These are phyloP conservation scores for Ascochyta koolunga DNA, from an alignment of 2,329 filamentous ascomycete species.

Conservation along the genomic window DNA sequence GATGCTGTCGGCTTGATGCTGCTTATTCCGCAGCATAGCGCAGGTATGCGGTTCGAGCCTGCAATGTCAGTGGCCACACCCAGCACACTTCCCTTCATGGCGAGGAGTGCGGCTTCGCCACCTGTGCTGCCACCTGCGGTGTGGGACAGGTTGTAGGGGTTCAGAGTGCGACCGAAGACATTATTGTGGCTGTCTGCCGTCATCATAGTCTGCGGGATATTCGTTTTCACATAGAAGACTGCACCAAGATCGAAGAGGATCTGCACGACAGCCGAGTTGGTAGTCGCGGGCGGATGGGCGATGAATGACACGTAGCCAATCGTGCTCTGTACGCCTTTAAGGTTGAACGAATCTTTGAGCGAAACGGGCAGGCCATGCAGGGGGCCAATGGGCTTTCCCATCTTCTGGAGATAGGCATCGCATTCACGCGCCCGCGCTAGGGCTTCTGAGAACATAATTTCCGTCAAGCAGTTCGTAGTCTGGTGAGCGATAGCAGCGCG, in stretches of 20 bases:
- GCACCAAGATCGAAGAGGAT: conserved; percentile 51
- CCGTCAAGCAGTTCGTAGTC: conserved; percentile 56
- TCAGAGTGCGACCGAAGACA: conserved; percentile 66
- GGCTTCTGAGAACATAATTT: conserved; percentile 53
- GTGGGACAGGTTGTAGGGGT: conserved; percentile 66
- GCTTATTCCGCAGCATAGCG: conserved; percentile 59
- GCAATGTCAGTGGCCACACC: conserved; percentile 69
- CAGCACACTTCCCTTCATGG: conserved; percentile 63
- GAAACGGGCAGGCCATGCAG: conserved; percentile 60
- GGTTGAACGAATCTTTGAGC: conserved; percentile 62
- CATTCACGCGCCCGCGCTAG: conserved; percentile 46
- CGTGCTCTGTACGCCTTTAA: conserved; percentile 63
- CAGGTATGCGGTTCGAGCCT: conserved; percentile 54
- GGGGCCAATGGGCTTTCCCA: conserved; percentile 55
- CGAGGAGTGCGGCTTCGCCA: conserved; percentile 67
- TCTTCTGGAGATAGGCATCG: conserved; percentile 45
- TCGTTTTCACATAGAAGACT: conserved; percentile 61
- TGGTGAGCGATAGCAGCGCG: conserved; percentile 64
- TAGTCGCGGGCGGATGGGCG: conserved; percentile 34
- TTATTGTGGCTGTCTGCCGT: conserved; percentile 64
- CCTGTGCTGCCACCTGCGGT: conserved; percentile 70
- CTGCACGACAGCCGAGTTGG: conserved; percentile 46
- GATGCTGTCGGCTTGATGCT: conserved; percentile 60
- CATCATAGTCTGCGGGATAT: conserved; percentile 58
- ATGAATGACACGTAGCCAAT: conserved; percentile 62